These are phyloP conservation scores for Saturnispora zaruensis DNA, from an alignment of 805 yeast species.

Conservation along the genomic window DNA sequence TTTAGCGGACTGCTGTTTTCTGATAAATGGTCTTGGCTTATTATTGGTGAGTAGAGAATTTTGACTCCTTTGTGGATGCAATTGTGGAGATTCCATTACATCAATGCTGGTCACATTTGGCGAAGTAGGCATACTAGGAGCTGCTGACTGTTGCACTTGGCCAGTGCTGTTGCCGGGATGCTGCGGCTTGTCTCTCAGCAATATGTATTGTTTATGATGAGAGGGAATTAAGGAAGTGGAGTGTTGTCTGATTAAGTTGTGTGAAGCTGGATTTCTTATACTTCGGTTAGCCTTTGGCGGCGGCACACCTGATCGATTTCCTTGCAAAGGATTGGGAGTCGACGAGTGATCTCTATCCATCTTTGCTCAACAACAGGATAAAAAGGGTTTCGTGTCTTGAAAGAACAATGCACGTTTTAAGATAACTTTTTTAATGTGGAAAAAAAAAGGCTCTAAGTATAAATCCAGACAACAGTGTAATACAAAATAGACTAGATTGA, in stretches of 20 bases:
- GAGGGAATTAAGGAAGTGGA: constrained; percentile 13
- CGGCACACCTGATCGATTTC: not conserved
- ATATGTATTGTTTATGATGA: constrained; percentile 27
- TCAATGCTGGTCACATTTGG: constrained; percentile 11
- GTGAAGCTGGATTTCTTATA: constrained; percentile 16
- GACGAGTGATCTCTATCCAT: not conserved
- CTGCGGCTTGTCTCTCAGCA: constrained; percentile 23
- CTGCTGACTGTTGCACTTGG: not conserved
- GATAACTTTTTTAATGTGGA: not conserved
- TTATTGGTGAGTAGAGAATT: not conserved
- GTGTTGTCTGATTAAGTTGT: constrained; percentile 15
- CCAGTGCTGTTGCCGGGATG: not conserved
- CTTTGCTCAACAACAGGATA: not conserved
- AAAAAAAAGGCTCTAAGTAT: not conserved
- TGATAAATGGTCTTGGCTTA: constrained; percentile 20
- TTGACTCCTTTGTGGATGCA: constrained; percentile 10
- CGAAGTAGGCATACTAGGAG: constrained; percentile 8
- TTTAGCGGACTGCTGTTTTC: constrained; percentile 25
- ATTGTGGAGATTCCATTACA: constrained; percentile 9
- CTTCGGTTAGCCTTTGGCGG: constrained; percentile 8
- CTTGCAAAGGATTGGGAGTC: not conserved
- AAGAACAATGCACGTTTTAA: not conserved
- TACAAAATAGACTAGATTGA: not conserved
- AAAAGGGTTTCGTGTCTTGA: not conserved
- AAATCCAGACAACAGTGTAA: not conserved